phyloP scores from a whole-genome alignment of 768 basidiomycete species.

The Tubosaeta sp. region DNA sequence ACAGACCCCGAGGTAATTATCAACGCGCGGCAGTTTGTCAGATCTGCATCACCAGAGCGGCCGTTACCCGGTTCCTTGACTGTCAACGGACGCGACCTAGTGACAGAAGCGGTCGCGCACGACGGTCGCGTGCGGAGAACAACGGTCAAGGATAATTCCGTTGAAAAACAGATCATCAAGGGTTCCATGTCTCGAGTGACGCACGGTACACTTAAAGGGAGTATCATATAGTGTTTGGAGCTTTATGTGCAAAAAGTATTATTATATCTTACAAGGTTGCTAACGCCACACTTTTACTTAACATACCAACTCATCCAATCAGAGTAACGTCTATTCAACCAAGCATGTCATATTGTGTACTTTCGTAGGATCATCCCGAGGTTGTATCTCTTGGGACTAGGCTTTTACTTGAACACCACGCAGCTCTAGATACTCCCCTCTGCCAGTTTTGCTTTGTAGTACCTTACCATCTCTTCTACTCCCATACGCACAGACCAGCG shows the following conservation, averaged over 20 bases:
- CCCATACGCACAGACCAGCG: slow-evolving; percentile 92
- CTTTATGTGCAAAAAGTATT: slow-evolving; percentile 13
- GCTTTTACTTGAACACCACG: background rate
- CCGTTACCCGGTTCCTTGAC: slow-evolving; percentile 24
- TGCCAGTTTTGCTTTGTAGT: slow-evolving; percentile 86
- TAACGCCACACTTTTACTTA: slow-evolving; percentile 7
- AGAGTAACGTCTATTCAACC: slow-evolving; percentile 9
- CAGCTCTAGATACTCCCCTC: slow-evolving; percentile 66
- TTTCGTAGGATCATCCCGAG: slow-evolving; percentile 6
- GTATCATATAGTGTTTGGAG: slow-evolving; percentile 1
- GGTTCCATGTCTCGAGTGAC: slow-evolving; percentile 51
- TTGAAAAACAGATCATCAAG: slow-evolving; percentile 50
- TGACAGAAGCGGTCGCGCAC: slow-evolving; percentile 33
- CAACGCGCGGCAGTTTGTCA: slow-evolving; percentile 14
- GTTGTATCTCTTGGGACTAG: background rate
- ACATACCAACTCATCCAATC: slow-evolving; percentile 6
- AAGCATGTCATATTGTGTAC: slow-evolving; percentile 10
- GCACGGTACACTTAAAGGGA: slow-evolving; percentile 16
- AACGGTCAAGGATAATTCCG: slow-evolving; percentile 32
- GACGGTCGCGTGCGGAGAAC: slow-evolving; percentile 41
- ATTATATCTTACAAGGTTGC: slow-evolving; percentile 5
- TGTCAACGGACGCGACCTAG: slow-evolving; percentile 37
- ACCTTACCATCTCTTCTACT: slow-evolving; percentile 90
- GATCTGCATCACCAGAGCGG: slow-evolving; percentile 23
- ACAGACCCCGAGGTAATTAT: slow-evolving; percentile 24